Base-by-base conservation (phyloP, 108 stramenopile genomes). In the Conticribra weissflogii region DNA sequence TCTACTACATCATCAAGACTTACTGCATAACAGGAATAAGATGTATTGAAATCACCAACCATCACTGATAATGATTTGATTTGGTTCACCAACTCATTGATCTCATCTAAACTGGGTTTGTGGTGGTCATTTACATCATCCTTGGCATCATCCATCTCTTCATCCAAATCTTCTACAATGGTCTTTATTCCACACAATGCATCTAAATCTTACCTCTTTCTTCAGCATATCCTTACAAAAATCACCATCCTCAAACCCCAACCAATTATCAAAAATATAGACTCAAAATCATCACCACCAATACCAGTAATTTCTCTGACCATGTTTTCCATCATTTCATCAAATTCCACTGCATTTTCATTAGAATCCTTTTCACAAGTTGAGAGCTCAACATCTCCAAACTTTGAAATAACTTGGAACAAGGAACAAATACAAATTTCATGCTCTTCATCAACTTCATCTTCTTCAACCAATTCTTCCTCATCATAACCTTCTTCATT, bases 261-360 rank as follows among this genome's bases (percentile, higher is more conserved):
- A 4, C 50, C 50, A 51, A 19, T 21, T 21, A 19, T 51, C 19
- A 19, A 16, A 3, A 17, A 51, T 18, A 51, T 51, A 18, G 50
- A 5, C 12, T 21, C 50, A 51, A 18, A 51, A 51, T 51, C 50
- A 51, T 51, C 19, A 18, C 3, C 50, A 4, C 50, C 50, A 17
- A 51, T 18, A 5, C 19, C 50, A 19, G 4, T 18, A 5, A 51
- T 16, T 51, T 4, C 50, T 19, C 3, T 18, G 12, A 18, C 19
- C 50, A 51, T 51, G 17, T 51, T 18, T 18, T 51, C 50, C 16
- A 51, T 51, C 4, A 51, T 51, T 51, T 51, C 50, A 21, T 51
- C 50, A 17, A 51, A 16, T 18, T 51, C 44, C 44, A 14, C 44
- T 15, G 12, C 36, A 41, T 41, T 41, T 41, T 41, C 36, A 41